Conservation (phyloP, 768 basidiomycete genomes). For the Hygrophoropsis aurantiaca region DNA sequence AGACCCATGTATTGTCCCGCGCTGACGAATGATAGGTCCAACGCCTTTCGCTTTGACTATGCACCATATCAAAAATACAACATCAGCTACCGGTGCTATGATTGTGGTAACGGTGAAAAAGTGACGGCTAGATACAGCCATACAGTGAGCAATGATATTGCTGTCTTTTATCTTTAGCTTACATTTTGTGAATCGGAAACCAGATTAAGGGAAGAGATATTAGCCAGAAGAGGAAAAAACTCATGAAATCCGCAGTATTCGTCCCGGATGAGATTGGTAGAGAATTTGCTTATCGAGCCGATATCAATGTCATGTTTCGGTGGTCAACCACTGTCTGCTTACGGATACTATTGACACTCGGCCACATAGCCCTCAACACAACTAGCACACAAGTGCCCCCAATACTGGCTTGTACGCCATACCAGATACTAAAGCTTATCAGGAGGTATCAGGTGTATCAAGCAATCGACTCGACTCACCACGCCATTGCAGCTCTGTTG, state of each 20-base stretch:
- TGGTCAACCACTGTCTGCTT: conserved; percentile 15
- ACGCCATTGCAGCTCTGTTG: conserved; percentile 63
- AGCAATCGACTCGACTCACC: too few species aligned
- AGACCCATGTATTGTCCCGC: conserved; percentile 54
- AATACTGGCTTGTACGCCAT: conserved; percentile 70
- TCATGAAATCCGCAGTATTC: conserved; percentile 64
- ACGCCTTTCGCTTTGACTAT: conserved; percentile 72
- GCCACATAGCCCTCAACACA: conserved; percentile 70
- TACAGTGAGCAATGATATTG: background rate
- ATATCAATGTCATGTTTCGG: background rate
- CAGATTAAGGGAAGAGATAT: conserved; percentile 72
- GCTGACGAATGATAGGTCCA: conserved; percentile 65
- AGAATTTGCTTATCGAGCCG: conserved; percentile 49
- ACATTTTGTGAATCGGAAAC: conserved; percentile 77
- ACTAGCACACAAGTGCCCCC: conserved; percentile 69
- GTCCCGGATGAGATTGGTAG: conserved; percentile 66
- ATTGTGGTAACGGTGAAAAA: conserved; percentile 74
- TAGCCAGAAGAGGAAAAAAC: conserved; percentile 81
- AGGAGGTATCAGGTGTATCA: conserved; percentile 1
- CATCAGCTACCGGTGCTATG: conserved; percentile 60
- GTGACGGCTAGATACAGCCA: conserved; percentile 44
- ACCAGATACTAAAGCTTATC: conserved; percentile 49
- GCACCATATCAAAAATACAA: conserved; percentile 70
- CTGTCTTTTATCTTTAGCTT: conserved; percentile 15
- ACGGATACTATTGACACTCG: conserved; percentile 61